phyloP scores from a whole-genome alignment of 202 grass and related monocot genomes.

The Hordeum pubiflorum region DNA sequence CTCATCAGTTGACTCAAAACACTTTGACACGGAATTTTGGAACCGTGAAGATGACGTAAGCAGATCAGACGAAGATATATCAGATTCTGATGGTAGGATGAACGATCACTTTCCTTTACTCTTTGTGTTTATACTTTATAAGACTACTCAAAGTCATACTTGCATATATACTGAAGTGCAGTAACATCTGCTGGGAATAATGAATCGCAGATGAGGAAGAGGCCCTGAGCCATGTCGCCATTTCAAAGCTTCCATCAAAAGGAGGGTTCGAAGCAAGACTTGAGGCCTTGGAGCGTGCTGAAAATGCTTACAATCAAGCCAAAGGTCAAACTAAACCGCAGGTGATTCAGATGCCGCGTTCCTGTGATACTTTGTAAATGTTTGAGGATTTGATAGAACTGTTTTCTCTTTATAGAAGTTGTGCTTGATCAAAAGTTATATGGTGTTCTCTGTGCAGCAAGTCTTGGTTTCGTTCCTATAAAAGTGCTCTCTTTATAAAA shows the following conservation, averaged over 20 bases:
- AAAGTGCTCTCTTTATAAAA: background rate
- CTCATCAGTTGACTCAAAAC: constrained; percentile 39
- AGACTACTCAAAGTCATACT: constrained; percentile 2
- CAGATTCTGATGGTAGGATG: constrained; percentile 83
- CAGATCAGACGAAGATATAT: constrained; percentile 68
- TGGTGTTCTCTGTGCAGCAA: too few relatives aligned
- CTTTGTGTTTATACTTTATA: constrained; percentile 9
- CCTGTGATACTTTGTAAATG: background rate
- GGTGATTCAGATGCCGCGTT: constrained; percentile 32
- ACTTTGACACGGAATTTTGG: constrained; percentile 74
- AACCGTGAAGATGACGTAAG: constrained; percentile 68
- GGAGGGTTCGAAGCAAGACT: constrained; percentile 62
- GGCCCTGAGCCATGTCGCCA: constrained; percentile 26
- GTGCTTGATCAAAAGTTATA: background rate
- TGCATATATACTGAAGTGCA: background rate
- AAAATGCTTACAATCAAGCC: constrained; percentile 74
- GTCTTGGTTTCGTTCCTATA: background rate
- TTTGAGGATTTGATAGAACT: background rate
- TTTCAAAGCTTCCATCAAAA: constrained; percentile 52
- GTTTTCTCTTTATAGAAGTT: background rate
- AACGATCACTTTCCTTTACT: background rate
- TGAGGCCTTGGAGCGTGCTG: constrained; percentile 64
- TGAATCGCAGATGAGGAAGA: constrained; percentile 50
- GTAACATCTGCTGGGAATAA: constrained; percentile 4
- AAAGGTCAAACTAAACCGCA: constrained; percentile 54